phyloP scores from a whole-genome alignment of 176 grass and related monocot species.

The Rhipidocladum racemiflorum region DNA sequence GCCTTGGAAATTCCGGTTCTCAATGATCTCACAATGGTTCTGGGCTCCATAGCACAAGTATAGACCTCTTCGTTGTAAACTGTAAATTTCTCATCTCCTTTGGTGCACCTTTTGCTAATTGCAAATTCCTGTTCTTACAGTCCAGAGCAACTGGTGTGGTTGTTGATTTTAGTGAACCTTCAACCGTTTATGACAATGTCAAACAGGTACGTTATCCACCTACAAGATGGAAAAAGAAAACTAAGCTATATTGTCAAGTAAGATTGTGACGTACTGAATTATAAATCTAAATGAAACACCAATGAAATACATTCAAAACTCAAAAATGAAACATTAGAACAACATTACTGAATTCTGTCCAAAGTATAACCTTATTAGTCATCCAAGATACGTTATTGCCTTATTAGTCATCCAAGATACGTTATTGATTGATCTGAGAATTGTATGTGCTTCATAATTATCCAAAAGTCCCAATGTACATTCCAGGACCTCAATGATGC shows the following conservation, averaged over 20 bases:
- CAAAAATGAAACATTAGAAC: neutral
- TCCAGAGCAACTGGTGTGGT: constrained; percentile 65
- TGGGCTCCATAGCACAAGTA: constrained; percentile 79
- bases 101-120: neutral
- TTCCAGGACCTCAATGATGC: neutral
- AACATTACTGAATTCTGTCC: neutral
- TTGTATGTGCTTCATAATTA: neutral
- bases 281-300: neutral
- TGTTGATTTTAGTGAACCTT: constrained; percentile 84
- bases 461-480: neutral
- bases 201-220: constrained; percentile 63
- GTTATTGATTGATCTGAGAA: neutral
- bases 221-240: constrained; percentile 25
- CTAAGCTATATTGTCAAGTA: constrained; percentile 6
- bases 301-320: neutral
- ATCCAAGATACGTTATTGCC: neutral
- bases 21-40: constrained; percentile 88
- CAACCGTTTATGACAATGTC: constrained; percentile 77
- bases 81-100: neutral
- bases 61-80: neutral
- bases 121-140: constrained; percentile 30
- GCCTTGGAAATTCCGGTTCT: constrained; percentile 84
- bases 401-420: neutral
- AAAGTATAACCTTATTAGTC: neutral
- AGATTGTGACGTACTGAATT: neutral